Percentiles rank a stretch among this genome's conserved stretches.
Conservation (phyloP, 2,329 filamentous ascomycete species). For the Volutella citrinella region DNA sequence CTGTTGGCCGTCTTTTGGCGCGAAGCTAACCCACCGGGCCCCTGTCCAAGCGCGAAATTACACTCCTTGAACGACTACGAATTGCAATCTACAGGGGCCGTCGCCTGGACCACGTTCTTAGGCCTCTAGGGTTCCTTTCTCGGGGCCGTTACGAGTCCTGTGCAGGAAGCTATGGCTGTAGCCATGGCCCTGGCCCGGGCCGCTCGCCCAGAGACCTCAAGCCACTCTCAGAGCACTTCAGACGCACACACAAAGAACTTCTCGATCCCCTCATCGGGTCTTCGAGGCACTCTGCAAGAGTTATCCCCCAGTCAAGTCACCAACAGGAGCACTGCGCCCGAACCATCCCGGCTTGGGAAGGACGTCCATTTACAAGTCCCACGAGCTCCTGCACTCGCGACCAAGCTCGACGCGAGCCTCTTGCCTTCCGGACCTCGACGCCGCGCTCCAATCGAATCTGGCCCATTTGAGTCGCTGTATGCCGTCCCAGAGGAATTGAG, state of each 20-base stretch:
- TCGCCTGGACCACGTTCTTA: conserved; percentile 15
- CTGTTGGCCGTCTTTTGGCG: conserved; percentile 17
- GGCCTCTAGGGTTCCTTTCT: conserved; percentile 9
- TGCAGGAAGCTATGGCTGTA: conserved; percentile 7
- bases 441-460: conserved; percentile 28
- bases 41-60: conserved; percentile 26
- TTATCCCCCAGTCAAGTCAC: conserved; percentile 22
- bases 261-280: conserved; percentile 14
- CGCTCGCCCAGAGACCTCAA: conserved; percentile 15
- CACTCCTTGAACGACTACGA: conserved; percentile 14
- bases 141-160: conserved; percentile 8
- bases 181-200: conserved; percentile 21
- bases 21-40: conserved; percentile 7
- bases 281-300: conserved; percentile 25
- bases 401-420: conserved; percentile 13
- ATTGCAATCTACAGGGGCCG: conserved; percentile 16
- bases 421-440: conserved; percentile 23
- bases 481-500: conserved; percentile 29
- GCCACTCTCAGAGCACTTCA: not conserved
- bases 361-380: conserved; percentile 6
- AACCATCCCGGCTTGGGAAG: conserved; percentile 9
- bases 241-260: conserved; percentile 11
- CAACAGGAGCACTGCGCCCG: conserved; percentile 20
- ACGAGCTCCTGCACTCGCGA: conserved; percentile 7
- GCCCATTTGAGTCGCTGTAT: conserved; percentile 33